These are phyloP conservation scores for Colletotrichum tamarilloi DNA, from an alignment of 2,329 filamentous ascomycete genomes.

Conservation along the genomic window DNA sequence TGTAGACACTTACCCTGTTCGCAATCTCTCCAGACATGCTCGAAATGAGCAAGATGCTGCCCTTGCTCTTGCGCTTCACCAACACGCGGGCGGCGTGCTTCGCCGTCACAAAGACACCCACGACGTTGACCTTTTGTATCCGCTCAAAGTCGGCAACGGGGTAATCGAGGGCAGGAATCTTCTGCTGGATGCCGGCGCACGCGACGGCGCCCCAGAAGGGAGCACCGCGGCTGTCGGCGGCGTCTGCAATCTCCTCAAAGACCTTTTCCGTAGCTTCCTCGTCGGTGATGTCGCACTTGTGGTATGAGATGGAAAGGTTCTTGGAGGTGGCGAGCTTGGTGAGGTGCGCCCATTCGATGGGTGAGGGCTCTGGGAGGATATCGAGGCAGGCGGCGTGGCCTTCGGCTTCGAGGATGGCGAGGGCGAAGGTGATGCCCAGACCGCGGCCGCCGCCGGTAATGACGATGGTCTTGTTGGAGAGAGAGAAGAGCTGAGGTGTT, in stretches of 20 bases:
- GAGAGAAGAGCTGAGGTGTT: constrained; percentile 54
- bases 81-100: constrained; percentile 74
- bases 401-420: constrained; percentile 60
- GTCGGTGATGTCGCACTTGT: constrained; percentile 58
- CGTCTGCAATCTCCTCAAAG: constrained; percentile 49
- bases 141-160: constrained; percentile 70
- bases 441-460: constrained; percentile 64
- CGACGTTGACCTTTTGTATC: constrained; percentile 77
- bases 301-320: constrained; percentile 51
- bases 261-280: constrained; percentile 50
- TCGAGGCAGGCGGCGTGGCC: constrained; percentile 62
- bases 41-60: constrained; percentile 62
- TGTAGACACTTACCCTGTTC: constrained; percentile 55
- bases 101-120: constrained; percentile 76
- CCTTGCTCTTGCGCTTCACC: constrained; percentile 51
- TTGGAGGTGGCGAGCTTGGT: constrained; percentile 52
- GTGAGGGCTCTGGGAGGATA: constrained; percentile 50
- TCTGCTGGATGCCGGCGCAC: constrained; percentile 61
- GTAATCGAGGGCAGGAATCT: constrained; percentile 58
- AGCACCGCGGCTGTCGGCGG: constrained; percentile 44
- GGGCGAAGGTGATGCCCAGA: constrained; percentile 60
- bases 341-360: constrained; percentile 53
- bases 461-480: constrained; percentile 54
- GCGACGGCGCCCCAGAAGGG: constrained; percentile 54
- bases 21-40: constrained; percentile 62